Conservation (phyloP, 1,284 basidiomycete genomes). For the Anthracocystis panici-leucophaei region DNA sequence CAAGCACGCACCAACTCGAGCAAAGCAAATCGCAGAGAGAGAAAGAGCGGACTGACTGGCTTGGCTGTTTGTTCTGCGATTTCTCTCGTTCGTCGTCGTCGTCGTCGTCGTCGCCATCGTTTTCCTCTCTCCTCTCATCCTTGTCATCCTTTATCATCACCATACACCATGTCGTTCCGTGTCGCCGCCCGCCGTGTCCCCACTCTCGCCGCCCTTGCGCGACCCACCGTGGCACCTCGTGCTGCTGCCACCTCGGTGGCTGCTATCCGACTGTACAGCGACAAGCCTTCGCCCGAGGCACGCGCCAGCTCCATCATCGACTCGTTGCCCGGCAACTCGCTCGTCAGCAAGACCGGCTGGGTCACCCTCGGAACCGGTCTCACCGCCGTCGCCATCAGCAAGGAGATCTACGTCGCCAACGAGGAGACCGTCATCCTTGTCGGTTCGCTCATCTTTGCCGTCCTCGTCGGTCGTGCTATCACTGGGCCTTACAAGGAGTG, state of each 20-base stretch:
- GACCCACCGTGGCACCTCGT: slow-evolving; percentile 40
- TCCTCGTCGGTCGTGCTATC: slow-evolving; percentile 82
- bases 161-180: slow-evolving; percentile 48
- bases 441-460: slow-evolving; percentile 83
- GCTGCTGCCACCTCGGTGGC: slow-evolving; percentile 45
- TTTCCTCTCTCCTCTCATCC: slow-evolving; percentile 13
- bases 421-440: slow-evolving; percentile 77
- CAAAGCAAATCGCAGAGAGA: too few relatives aligned
- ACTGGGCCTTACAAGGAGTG: slow-evolving; percentile 91
- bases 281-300: slow-evolving; percentile 77
- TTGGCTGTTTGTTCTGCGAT: not conserved
- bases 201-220: slow-evolving; percentile 57
- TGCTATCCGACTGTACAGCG: slow-evolving; percentile 62
- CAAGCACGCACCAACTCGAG: slow-evolving; percentile 3
- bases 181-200: slow-evolving; percentile 48
- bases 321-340: slow-evolving; percentile 88
- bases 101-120: slow-evolving; percentile 30
- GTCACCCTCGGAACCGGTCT: slow-evolving; percentile 91
- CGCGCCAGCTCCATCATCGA: slow-evolving; percentile 92
- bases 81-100: slow-evolving; percentile 5
- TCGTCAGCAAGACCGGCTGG: slow-evolving; percentile 92
- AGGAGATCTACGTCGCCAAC: slow-evolving; percentile 97
- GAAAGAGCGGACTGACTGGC: not conserved
- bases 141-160: slow-evolving; percentile 11
- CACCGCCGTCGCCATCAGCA: slow-evolving; percentile 91